A percentile compares a stretch with the other conserved stretches of the same genome.
Conservation (phyloP, 2,329 filamentous ascomycete genomes). For the Botrytis hyacinthi region DNA sequence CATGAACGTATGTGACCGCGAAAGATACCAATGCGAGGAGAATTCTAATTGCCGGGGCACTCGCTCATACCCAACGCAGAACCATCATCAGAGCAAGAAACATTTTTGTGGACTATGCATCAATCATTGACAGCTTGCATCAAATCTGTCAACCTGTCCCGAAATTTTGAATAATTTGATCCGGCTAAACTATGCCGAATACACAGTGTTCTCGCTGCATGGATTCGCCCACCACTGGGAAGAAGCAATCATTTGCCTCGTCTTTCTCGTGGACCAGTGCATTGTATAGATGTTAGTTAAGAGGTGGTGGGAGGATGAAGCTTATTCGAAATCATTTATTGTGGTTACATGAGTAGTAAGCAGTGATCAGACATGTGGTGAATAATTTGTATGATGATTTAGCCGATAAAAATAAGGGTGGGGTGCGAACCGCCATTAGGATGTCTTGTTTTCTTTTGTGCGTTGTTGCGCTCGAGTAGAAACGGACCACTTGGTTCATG, state of each 20-base stretch:
- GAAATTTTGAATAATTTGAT: neutral
- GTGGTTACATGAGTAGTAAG: neutral
- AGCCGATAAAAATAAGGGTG: constrained; percentile 5
- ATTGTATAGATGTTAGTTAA: neutral
- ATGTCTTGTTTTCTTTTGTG: constrained; percentile 1
- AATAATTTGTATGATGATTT: neutral
- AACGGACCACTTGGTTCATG: constrained; percentile 10
- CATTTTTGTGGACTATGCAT: neutral
- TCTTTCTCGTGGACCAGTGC: neutral
- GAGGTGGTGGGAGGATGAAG: too few species aligned
- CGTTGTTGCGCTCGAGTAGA: constrained; percentile 13
- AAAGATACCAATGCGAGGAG: neutral
- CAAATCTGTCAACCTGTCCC: neutral
- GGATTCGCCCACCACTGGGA: neutral
- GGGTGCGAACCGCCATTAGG: constrained; percentile 5
- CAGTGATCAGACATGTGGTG: neutral
- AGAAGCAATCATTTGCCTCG: neutral
- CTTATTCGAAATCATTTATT: neutral
- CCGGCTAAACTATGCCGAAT: neutral
- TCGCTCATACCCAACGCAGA: neutral
- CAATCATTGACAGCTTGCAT: neutral
- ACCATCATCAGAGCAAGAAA: neutral
- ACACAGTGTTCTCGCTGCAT: neutral
- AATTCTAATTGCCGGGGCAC: neutral
- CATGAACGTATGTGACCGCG: neutral